Percentiles rank a stretch among this genome's conserved stretches.
Conservation (phyloP, 345 rosid genomes). For the Eucalyptus camaldulensis region DNA sequence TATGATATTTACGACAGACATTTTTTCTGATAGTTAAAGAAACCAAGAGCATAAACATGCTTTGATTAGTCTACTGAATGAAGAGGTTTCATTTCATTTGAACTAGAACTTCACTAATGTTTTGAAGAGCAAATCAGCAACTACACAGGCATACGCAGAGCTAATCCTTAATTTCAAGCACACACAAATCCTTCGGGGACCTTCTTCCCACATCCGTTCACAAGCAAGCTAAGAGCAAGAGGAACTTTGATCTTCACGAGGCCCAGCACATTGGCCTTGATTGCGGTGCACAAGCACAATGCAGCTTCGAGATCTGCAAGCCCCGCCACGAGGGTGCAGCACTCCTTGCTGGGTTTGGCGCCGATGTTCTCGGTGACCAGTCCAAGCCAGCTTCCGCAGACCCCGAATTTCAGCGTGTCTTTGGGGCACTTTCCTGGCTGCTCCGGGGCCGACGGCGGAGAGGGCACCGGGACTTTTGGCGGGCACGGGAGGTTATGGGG, state of each 20-base stretch:
- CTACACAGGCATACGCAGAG: neutral
- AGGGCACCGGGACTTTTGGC: neutral
- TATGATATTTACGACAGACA: neutral
- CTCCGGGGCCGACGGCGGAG: neutral
- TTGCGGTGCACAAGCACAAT: slow-evolving; percentile 55
- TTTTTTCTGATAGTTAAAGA: neutral
- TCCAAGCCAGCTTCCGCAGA: slow-evolving; percentile 65
- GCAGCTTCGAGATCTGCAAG: slow-evolving; percentile 89
- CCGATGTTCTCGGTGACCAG: slow-evolving; percentile 53
- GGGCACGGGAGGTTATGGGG: slow-evolving; percentile 1
- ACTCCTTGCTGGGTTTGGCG: slow-evolving; percentile 56
- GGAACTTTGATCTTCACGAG: slow-evolving; percentile 26
- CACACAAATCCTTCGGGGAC: slow-evolving; percentile 8
- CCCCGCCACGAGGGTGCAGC: slow-evolving; percentile 56
- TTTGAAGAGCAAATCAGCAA: neutral
- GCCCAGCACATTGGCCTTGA: slow-evolving; percentile 49
- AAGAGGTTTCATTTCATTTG: neutral
- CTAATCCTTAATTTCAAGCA: neutral
- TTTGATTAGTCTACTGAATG: neutral
- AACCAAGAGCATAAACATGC: neutral
- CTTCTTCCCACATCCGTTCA: slow-evolving; percentile 1
- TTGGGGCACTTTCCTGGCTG: slow-evolving; percentile 31
- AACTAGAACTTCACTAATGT: neutral
- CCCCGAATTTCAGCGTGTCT: slow-evolving; percentile 59
- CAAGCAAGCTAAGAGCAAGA: slow-evolving; percentile 7